phyloP scores from a whole-genome alignment of 371 early-diverging fungal species.

The Saksenaea oblongispora region DNA sequence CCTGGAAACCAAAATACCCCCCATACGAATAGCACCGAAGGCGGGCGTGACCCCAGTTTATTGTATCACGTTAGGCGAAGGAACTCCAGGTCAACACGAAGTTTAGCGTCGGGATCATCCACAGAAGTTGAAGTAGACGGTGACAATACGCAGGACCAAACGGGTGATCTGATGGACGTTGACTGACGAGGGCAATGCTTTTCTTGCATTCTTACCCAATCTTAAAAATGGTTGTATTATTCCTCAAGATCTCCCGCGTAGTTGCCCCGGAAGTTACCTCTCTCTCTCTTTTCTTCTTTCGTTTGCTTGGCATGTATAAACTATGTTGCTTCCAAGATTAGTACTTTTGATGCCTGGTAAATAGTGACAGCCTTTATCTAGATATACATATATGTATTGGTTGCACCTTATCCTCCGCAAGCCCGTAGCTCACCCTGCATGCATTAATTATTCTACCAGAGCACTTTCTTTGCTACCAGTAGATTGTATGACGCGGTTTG shows the following conservation, averaged over 20 bases:
- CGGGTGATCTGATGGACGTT: slow-evolving; percentile 33
- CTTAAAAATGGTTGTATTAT: neutral
- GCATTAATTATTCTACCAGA: no score
- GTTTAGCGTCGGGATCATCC: slow-evolving; percentile 31
- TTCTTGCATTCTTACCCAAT: neutral
- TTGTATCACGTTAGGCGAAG: slow-evolving; percentile 31
- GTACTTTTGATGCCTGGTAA: neutral
- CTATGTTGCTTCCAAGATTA: neutral
- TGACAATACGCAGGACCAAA: slow-evolving; percentile 19
- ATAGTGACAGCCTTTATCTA: neutral
- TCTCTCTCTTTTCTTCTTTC: neutral
- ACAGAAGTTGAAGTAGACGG: slow-evolving; percentile 35
- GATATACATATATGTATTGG: neutral
- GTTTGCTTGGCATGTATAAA: neutral
- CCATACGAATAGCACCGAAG: slow-evolving; percentile 1
- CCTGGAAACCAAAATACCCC: slow-evolving; percentile 9
- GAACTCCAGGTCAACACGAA: slow-evolving; percentile 24
- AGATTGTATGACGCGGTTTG: no score
- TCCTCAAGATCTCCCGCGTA: neutral
- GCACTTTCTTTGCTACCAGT: no score
- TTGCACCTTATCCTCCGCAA: no score
- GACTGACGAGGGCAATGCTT: slow-evolving; percentile 16
- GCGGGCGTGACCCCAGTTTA: slow-evolving; percentile 9
- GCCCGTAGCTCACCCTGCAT: no score
- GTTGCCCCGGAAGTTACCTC: neutral